Base-by-base conservation (phyloP, 1,139 yeast species). In the Kodamaea sp. region DNA sequence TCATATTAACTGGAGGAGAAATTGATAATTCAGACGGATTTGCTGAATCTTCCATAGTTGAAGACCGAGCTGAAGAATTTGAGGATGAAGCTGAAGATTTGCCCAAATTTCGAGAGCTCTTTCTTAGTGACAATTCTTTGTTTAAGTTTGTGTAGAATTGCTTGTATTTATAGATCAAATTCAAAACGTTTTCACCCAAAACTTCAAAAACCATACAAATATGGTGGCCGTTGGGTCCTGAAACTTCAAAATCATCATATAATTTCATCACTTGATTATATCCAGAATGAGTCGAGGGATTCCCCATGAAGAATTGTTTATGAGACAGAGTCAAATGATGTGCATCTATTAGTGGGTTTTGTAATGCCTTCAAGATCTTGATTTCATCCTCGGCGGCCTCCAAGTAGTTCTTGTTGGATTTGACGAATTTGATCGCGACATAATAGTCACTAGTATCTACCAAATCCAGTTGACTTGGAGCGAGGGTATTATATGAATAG, bases 371-470 rank as follows among this genome's bases (percentile, higher is more conserved):
- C 34, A 87, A 68, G 36, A 88, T 68, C 44, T 77, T 73, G 46
- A 88, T 83, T 57, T 88, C 96, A 61, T 88, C 96, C 23, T 83
- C 68, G 0, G 96, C 96, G 2, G 96, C 87, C 53, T 86, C 95
- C 5, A 92, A 75, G 55, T 83, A 84, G 50, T 81, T 84, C 44
- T 74, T 74, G 32, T 86, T 84, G 39, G 90, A 81, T 43, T 92
- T 73, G 27, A 88, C 95, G 41, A 88, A 81, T 57, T 88, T 88
- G 67, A 88, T 70, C 7, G 96, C 96, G 28, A 85, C 95, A 55
- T 83, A 67, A 40, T 75, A 68, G 42, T 74, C 70, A 31, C 67
- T 63, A 33, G 66, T 61, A 52, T 84, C 92, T 23, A 32, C 11
- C 9, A 15, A 15, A 15, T 15, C 20, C 20, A 15, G 4, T 15